Evolutionary conservation across 257 asterid genomes (phyloP), one percentile per base, ranked within the genome.

Genomic region (Vinca minor): DNA sequence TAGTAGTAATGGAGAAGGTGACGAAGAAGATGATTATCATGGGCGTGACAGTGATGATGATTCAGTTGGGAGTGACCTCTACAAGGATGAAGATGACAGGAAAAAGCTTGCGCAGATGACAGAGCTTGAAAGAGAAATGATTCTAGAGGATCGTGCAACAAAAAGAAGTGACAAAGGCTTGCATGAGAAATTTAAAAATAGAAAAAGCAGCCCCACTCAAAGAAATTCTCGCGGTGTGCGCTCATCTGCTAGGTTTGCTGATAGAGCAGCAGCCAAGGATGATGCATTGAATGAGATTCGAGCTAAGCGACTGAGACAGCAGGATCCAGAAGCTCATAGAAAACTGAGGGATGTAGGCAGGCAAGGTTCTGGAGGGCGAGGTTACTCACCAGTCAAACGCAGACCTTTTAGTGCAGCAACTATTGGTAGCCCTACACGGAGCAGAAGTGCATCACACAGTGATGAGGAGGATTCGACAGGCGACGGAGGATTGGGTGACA

Each of bases 1-100:
- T 18, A 84, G 87, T 63, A 85, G 86, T 71, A 85, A 76, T 2
- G 76, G 65, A 73, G 93, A 85, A 65, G 95, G 81, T 34, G 81
- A 57, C 49, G 95, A 81, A 8, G 87, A 69, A 50, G 84, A 71
- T 5, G 80, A 74, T 70, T 81, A 72, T 62, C 72, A 50, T 47
- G 89, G 77, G 35, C 87, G 66, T 66, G 91, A 86, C 78, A 92
- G 98, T 56, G 98, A 92, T 69, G 94, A 84, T 47, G 96, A 89
- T 75, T 89, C 96, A 49, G 84, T 92, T 58, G 98, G 96, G 72
- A 92, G 98, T 72, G 98, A 92, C 74, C 85, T 92, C 57, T 92
- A 87, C 80, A 89, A 87, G 82, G 85, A 81, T 60, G 96, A 92
- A 66, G 86, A 87, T 68, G 98, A 92, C 71, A 69, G 98, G 55